These are phyloP conservation scores for Sutorius eximius DNA, from an alignment of 1,284 basidiomycete species.

Conservation along the genomic window DNA sequence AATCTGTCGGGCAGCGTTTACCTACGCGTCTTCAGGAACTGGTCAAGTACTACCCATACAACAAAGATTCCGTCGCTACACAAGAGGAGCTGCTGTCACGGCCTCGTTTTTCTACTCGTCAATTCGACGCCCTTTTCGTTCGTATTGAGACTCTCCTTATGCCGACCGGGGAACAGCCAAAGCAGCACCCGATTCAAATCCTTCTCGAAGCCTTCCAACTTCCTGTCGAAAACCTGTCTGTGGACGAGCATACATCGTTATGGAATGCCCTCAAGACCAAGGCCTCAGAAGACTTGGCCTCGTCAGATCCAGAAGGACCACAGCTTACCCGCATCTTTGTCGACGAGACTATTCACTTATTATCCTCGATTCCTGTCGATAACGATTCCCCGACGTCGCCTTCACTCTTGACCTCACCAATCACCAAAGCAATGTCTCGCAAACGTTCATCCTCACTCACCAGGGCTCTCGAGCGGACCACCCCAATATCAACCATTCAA, in stretches of 20 bases:
- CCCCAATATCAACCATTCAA: not conserved
- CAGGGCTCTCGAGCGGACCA: slow-evolving; percentile 11
- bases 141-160: slow-evolving; percentile 55
- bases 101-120: slow-evolving; percentile 64
- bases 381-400: slow-evolving; percentile 19
- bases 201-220: slow-evolving; percentile 59
- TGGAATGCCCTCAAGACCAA: slow-evolving; percentile 55
- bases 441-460: slow-evolving; percentile 23
- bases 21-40: slow-evolving; percentile 71
- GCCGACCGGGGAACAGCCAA: slow-evolving; percentile 39
- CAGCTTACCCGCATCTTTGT: slow-evolving; percentile 52
- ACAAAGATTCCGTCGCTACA: slow-evolving; percentile 36
- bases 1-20: slow-evolving; percentile 53
- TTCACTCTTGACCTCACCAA: slow-evolving; percentile 24
- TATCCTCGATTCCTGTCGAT: slow-evolving; percentile 27
- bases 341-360: slow-evolving; percentile 63
- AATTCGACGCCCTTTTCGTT: slow-evolving; percentile 61
- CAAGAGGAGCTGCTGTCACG: slow-evolving; percentile 51
- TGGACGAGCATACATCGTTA: slow-evolving; percentile 40
- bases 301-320: slow-evolving; percentile 25
- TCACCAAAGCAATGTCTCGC: slow-evolving; percentile 17
- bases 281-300: slow-evolving; percentile 26
- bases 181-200: slow-evolving; percentile 55
- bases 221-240: slow-evolving; percentile 36
- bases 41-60: slow-evolving; percentile 65